Evolutionary conservation across 1,139 yeast species (phyloP).

Genomic region (Scheffersomyces insectosa): DNA sequence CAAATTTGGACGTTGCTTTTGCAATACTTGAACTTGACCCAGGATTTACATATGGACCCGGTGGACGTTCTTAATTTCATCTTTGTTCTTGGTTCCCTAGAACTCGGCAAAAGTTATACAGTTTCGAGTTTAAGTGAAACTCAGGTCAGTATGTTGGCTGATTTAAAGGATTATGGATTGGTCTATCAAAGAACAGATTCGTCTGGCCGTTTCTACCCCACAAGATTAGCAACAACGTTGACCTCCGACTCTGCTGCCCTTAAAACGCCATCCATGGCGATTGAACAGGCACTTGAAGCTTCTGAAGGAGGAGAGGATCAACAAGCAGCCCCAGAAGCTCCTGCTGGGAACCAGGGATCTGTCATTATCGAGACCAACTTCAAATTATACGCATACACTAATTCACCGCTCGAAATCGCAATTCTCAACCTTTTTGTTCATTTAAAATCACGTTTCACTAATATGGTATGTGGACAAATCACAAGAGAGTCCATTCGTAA

Average conservation of each 20-base stretch:
- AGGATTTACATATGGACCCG: conserved; percentile 86
- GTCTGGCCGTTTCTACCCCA: conserved; percentile 78
- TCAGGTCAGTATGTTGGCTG: conserved; percentile 84
- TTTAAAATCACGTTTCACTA: conserved; percentile 78
- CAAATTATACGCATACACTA: conserved; percentile 89
- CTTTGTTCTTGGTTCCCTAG: conserved; percentile 89
- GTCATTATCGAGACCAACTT: conserved; percentile 91
- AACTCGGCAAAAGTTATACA: conserved; percentile 84
- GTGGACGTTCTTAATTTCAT: conserved; percentile 94
- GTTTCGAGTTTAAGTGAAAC: conserved; percentile 72
- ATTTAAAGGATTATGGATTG: conserved; percentile 86
- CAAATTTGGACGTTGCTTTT: conserved; percentile 92
- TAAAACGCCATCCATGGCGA: conserved; percentile 68
- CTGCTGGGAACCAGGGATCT: conserved; percentile 51
- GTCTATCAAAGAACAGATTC: conserved; percentile 73
- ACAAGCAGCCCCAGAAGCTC: conserved; percentile 8
- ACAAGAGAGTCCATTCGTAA: conserved; percentile 88
- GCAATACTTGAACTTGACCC: conserved; percentile 85
- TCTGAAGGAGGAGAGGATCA: conserved; percentile 26
- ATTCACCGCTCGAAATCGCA: conserved; percentile 94
- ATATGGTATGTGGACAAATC: conserved; percentile 90
- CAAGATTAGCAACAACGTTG: conserved; percentile 84
- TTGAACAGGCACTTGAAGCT: conserved; percentile 57
- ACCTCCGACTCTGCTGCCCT: conserved; percentile 80
- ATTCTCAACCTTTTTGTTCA: conserved; percentile 86